These are phyloP conservation scores for Mycosphaerella arachidis DNA, from an alignment of 2,329 filamentous ascomycete species.

Conservation along the genomic window DNA sequence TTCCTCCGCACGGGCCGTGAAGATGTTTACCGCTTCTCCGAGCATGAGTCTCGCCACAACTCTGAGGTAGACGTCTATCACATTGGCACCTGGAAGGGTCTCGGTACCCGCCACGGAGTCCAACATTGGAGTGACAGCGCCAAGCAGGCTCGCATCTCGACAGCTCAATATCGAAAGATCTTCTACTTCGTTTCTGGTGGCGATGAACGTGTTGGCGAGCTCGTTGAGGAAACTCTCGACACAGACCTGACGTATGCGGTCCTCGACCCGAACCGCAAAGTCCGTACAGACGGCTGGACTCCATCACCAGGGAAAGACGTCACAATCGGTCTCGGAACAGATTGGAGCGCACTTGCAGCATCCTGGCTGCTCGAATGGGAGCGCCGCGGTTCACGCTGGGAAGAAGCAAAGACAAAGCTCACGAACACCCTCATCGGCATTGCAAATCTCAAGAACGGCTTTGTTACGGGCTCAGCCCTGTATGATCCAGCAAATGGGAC, in stretches of 20 bases:
- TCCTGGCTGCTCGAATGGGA: conserved; percentile 60
- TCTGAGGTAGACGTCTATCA: conserved; percentile 62
- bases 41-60: conserved; percentile 55
- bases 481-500: conserved; percentile 50
- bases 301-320: conserved; percentile 43
- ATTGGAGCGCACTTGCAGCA: conserved; percentile 55
- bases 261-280: conserved; percentile 57
- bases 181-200: conserved; percentile 51
- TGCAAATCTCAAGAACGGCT: conserved; percentile 53
- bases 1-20: conserved; percentile 57
- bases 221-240: conserved; percentile 50
- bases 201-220: conserved; percentile 43
- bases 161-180: conserved; percentile 53
- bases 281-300: conserved; percentile 50
- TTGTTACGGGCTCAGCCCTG: conserved; percentile 53
- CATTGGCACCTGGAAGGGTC: conserved; percentile 52
- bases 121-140: conserved; percentile 59
- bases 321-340: conserved; percentile 54
- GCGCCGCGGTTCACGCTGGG: conserved; percentile 50
- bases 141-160: conserved; percentile 59
- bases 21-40: conserved; percentile 56
- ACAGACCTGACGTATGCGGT: conserved; percentile 50
- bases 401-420: conserved; percentile 51
- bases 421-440: conserved; percentile 49
- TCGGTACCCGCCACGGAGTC: conserved; percentile 60